These are phyloP conservation scores for Fusarium abutilonis DNA, from an alignment of 2,329 filamentous ascomycete species.

Conservation along the genomic window DNA sequence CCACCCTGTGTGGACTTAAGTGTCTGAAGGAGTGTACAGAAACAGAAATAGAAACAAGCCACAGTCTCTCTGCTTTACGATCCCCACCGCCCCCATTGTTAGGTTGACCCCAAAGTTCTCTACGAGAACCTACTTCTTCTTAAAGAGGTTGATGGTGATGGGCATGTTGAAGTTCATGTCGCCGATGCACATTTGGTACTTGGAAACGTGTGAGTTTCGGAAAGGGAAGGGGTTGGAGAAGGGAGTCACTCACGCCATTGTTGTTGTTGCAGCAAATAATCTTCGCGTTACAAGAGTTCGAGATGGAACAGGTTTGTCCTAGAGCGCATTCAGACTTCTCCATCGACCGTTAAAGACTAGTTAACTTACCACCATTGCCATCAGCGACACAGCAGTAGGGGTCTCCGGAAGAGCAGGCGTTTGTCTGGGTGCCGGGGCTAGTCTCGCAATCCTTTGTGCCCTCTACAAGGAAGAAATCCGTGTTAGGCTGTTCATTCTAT, in stretches of 20 bases:
- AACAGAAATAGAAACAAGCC: no score
- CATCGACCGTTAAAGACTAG: not conserved
- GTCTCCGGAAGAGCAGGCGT: slow-evolving; percentile 23
- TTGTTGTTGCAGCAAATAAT: slow-evolving; percentile 44
- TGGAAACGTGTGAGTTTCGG: slow-evolving; percentile 1
- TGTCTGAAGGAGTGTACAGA: no score
- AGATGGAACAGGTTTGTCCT: slow-evolving; percentile 34
- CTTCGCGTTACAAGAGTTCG: slow-evolving; percentile 22
- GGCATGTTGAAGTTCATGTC: slow-evolving; percentile 38
- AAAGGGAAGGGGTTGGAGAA: rapidly evolving
- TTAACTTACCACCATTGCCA: slow-evolving; percentile 26
- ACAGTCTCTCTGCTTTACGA: not conserved
- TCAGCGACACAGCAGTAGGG: slow-evolving; percentile 34
- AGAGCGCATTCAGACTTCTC: not conserved
- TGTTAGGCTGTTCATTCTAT: not conserved
- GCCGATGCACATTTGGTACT: slow-evolving; percentile 42
- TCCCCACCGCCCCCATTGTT: not conserved
- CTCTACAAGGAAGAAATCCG: not conserved
- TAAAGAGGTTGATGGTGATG: slow-evolving; percentile 39
- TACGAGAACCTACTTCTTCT: not conserved
- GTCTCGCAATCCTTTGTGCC: not conserved
- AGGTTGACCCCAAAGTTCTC: not conserved
- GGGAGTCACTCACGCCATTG: slow-evolving; percentile 28
- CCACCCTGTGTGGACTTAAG: no score
- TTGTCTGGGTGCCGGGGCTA: slow-evolving; percentile 2